Evolutionary conservation across 2,329 filamentous ascomycete species (phyloP), one percentile per base, ranked within the genome.

Genomic region (Epichloe sylvatica): DNA sequence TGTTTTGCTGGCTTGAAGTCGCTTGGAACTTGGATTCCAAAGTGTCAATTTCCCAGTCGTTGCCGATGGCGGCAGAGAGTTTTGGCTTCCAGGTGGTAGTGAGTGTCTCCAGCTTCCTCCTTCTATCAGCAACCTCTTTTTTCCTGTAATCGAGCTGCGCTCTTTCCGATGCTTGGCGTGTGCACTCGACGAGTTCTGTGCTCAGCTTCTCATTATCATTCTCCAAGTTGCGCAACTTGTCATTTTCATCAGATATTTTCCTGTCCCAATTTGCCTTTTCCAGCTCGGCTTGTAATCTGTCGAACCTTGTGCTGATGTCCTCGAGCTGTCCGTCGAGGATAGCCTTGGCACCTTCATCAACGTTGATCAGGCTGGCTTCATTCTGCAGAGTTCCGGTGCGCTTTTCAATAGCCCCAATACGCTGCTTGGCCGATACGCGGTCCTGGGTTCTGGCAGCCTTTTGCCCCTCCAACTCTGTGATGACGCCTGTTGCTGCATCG

Each of bases 331-430:
- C 78, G 58, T 92, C 84, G 6, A 96, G 73, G 3, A 86, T 73
- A 25, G 85, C 84, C 63, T 87, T 86, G 34, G 79, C 78, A 3
- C 90, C 90, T 67, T 97, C 91, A 57, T 98, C 91, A 33, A 90
- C 76, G 36, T 84, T 77, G 49, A 98, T 83, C n/a, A 73, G 71
- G 57, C 83, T 76, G 34, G 88, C 71, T 34, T 84, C 79, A 44
- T 70, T 74, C 60, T 94, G 86, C 35, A 90, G 72, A 1, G 70
- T 68, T 3, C 67, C 67, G 6, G 83, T 78, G 49, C 84, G 84
- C 59, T 76, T 81, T 52, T 94, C 87, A 56, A 92, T 89, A 5
- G 73, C 68, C 1, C 72, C 70, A 52, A 94, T 88, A 44, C 86
- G 81, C 55, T 85, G 78, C 58, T 79, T 84, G 5, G 87, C 80